Conservation (phyloP, 1,284 basidiomycete genomes). For the Ganoderma boninense region DNA sequence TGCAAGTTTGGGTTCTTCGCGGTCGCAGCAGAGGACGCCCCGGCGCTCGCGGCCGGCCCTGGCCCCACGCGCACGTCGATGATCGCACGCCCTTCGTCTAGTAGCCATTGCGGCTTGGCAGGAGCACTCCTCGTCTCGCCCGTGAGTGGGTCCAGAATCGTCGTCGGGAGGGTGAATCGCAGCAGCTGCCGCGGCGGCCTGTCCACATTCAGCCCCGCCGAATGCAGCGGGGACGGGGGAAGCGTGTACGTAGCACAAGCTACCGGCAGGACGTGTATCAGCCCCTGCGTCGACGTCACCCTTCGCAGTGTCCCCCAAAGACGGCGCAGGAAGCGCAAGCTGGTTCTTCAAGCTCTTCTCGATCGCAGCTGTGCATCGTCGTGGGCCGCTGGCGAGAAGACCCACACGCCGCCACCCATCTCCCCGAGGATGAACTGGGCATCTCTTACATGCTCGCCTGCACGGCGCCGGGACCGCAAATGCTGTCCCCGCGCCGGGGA, state of each 20-base stretch:
- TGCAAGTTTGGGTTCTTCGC: too few species aligned
- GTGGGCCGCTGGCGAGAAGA: conserved; percentile 72
- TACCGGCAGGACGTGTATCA: conserved; percentile 54
- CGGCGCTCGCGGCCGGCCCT: conserved; percentile 31
- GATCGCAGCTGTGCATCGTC: conserved; percentile 61
- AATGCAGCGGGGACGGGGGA: conserved; percentile 82
- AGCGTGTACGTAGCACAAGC: conserved; percentile 68
- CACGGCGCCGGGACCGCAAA: too few species aligned
- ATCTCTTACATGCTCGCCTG: too few species aligned
- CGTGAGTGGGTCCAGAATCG: conserved; percentile 84
- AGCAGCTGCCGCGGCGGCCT: conserved; percentile 77
- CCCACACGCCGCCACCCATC: conserved; percentile 65
- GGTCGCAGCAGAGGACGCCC: conserved; percentile 1
- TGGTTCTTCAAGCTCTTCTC: conserved; percentile 42
- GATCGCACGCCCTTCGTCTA: conserved; percentile 70
- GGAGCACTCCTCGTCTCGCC: conserved; percentile 71
- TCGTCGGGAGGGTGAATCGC: conserved; percentile 82
- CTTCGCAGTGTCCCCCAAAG: conserved; percentile 7
- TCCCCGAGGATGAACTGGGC: too few species aligned
- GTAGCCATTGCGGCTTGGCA: conserved; percentile 79
- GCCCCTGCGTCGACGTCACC: conserved; percentile 17
- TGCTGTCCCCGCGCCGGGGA: too few species aligned
- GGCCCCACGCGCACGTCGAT: conserved; percentile 69
- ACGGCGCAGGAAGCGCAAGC: conserved; percentile 31
- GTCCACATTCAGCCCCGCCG: conserved; percentile 68